These are phyloP conservation scores for Chalara sp. DNA, from an alignment of 2,329 filamentous ascomycete genomes.

Conservation along the genomic window DNA sequence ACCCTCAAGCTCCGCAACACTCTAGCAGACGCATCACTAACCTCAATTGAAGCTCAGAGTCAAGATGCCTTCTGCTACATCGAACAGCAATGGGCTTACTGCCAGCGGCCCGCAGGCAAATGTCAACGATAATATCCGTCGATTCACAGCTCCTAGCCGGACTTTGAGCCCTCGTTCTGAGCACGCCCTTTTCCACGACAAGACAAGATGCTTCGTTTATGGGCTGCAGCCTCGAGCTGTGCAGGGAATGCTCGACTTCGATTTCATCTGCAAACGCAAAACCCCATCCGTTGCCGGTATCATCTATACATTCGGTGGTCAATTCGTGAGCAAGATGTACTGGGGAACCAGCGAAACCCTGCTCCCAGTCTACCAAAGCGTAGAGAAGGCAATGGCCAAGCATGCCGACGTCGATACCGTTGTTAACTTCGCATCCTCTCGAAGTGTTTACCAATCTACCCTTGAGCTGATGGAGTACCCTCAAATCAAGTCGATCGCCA, in stretches of 20 bases:
- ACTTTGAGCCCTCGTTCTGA: conserved; percentile 81
- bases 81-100: conserved; percentile 41
- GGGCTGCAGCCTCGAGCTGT: conserved; percentile 93
- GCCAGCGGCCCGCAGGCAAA: conserved; percentile 60
- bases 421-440: conserved; percentile 98
- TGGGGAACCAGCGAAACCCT: conserved; percentile 99
- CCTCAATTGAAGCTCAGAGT: neutral
- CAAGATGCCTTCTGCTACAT: conserved; percentile 31
- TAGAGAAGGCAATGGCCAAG: conserved; percentile 89
- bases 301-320: conserved; percentile 99
- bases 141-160: conserved; percentile 88
- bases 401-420: conserved; percentile 95
- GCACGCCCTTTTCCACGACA: conserved; percentile 95
- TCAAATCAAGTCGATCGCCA: conserved; percentile 97
- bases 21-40: too few species aligned
- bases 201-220: conserved; percentile 99
- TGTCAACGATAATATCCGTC: conserved; percentile 93
- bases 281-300: conserved; percentile 96
- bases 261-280: conserved; percentile 99
- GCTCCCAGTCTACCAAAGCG: conserved; percentile 94
- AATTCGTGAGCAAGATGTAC: conserved; percentile 99
- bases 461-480: conserved; percentile 97
- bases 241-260: conserved; percentile 95
- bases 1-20: too few species aligned
- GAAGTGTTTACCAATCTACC: conserved; percentile 96